These are phyloP conservation scores for Gossypium laxum DNA, from an alignment of 441 rosid species.

Conservation along the genomic window DNA sequence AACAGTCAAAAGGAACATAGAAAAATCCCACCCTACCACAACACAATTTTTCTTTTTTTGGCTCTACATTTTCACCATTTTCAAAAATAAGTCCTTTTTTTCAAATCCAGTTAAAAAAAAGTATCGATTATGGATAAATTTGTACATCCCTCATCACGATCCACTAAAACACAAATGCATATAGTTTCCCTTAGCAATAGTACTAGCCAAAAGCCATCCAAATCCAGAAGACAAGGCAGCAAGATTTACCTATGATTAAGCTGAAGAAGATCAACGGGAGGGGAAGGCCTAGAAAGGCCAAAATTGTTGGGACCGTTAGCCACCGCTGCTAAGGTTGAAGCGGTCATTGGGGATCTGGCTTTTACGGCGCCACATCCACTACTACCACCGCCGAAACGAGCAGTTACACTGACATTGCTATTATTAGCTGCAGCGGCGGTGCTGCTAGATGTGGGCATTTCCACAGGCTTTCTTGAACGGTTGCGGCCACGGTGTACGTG, in stretches of 20 bases:
- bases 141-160: no score
- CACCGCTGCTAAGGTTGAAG: slow-evolving; percentile 21
- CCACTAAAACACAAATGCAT: no score
- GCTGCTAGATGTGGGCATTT: slow-evolving; percentile 48
- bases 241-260: slow-evolving; percentile 48
- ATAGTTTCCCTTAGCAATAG: not conserved
- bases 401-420: not conserved
- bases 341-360: not conserved
- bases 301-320: slow-evolving; percentile 30
- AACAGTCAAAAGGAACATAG: not conserved
- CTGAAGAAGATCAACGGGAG: slow-evolving; percentile 49
- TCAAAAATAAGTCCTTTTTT: no score
- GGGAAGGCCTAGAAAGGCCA: slow-evolving; percentile 42
- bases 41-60: no score
- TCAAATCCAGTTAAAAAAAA: no score
- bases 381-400: slow-evolving; percentile 17
- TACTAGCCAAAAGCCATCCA: not conserved
- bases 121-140: no score
- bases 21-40: no score
- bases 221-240: not conserved
- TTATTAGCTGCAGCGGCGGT: slow-evolving; percentile 10
- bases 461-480: slow-evolving; percentile 99
- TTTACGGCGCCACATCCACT: slow-evolving; percentile 17
- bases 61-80: no score
- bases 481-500: slow-evolving; percentile 98